phyloP scores from a whole-genome alignment of 345 rosid genomes.

The Dipteronia dyeriana region DNA sequence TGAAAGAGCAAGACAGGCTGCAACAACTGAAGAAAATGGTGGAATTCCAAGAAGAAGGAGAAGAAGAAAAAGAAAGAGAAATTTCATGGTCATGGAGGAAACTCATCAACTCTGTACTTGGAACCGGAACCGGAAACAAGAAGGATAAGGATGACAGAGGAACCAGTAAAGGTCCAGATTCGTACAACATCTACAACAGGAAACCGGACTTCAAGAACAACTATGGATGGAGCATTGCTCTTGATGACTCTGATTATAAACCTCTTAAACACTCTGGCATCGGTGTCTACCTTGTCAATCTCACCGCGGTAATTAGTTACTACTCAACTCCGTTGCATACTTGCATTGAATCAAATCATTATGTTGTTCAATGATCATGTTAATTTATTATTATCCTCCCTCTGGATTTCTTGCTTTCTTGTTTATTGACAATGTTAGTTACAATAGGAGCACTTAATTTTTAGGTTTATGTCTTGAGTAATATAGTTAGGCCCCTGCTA shows the following conservation, averaged over 20 bases:
- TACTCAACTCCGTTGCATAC: neutral
- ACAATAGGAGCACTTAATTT: too few relatives aligned
- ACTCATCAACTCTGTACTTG: slow-evolving; percentile 37
- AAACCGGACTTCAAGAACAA: slow-evolving; percentile 55
- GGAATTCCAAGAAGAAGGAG: slow-evolving; percentile 31
- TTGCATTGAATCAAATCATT: too few relatives aligned
- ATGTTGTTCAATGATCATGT: too few relatives aligned
- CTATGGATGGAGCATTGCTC: slow-evolving; percentile 81
- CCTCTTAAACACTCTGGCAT: slow-evolving; percentile 70
- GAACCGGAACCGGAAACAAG: slow-evolving; percentile 12
- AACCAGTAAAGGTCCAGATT: slow-evolving; percentile 46
- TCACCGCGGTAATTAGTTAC: slow-evolving; percentile 63
- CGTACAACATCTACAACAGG: slow-evolving; percentile 62
- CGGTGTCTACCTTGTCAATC: slow-evolving; percentile 71
- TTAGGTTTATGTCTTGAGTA: too few relatives aligned
- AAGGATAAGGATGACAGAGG: slow-evolving; percentile 24
- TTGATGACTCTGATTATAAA: slow-evolving; percentile 48
- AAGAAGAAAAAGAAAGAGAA: slow-evolving; percentile 30
- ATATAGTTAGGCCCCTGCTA: too few relatives aligned
- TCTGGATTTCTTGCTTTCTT: neutral
- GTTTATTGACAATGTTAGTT: too few relatives aligned
- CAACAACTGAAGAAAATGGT: slow-evolving; percentile 55
- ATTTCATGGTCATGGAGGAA: slow-evolving; percentile 61
- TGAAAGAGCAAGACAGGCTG: slow-evolving; percentile 49
- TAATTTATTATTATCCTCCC: too few relatives aligned